phyloP scores from a whole-genome alignment of 345 rosid genomes.

The Camelina hispida region DNA sequence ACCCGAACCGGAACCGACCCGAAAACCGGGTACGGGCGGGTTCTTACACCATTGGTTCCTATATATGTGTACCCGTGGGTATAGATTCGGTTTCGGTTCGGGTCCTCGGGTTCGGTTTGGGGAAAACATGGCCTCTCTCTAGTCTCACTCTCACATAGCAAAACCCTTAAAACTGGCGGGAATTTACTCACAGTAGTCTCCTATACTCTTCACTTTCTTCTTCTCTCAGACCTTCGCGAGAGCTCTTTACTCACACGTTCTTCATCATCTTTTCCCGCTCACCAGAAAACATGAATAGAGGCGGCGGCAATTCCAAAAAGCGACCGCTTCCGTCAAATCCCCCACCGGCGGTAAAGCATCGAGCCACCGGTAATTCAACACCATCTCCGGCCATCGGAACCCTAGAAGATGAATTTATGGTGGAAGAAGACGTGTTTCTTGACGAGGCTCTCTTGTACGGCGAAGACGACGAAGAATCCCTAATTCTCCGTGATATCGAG shows the following conservation, averaged over 20 bases:
- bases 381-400: slow-evolving; percentile 39
- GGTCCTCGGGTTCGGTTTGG: too few species aligned
- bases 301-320: slow-evolving; percentile 56
- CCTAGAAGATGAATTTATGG: slow-evolving; percentile 73
- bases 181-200: slow-evolving; percentile 7
- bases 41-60: too few species aligned
- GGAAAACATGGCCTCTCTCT: too few species aligned
- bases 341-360: slow-evolving; percentile 58
- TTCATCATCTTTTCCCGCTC: slow-evolving; percentile 13
- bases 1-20: too few species aligned
- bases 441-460: slow-evolving; percentile 69
- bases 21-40: too few species aligned
- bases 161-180: slow-evolving; percentile 45
- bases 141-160: neutral
- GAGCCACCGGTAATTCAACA: slow-evolving; percentile 48
- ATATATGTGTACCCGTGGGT: too few species aligned
- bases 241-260: neutral
- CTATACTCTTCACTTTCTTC: neutral
- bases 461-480: slow-evolving; percentile 69
- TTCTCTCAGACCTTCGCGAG: neutral
- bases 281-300: slow-evolving; percentile 50
- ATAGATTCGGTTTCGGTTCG: too few species aligned
- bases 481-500: slow-evolving; percentile 73
- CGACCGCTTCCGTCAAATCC: slow-evolving; percentile 64
- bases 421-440: slow-evolving; percentile 81